These are phyloP conservation scores for Macadamia tetraphylla DNA, from an alignment of 164 flowering plant genomes.

Conservation along the genomic window DNA sequence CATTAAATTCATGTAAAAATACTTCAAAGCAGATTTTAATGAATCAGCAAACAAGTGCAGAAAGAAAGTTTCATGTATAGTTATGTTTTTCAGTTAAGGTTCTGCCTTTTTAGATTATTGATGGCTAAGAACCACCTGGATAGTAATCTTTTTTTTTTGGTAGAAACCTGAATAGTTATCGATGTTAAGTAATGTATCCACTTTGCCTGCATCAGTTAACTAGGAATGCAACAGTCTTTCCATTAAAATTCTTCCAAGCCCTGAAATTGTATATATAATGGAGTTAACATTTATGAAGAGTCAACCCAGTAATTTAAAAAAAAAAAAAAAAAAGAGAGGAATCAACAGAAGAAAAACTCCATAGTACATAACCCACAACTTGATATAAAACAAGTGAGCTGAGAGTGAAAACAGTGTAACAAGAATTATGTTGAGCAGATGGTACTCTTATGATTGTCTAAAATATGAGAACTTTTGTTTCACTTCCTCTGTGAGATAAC, in stretches of 20 bases:
- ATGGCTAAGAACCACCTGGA: too few species aligned
- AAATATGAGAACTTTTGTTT: too few species aligned
- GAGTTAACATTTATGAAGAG: not conserved
- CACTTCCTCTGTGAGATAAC: too few species aligned
- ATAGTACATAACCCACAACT: not conserved
- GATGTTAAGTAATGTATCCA: conserved; percentile 14
- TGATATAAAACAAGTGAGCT: not conserved
- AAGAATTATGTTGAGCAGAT: not conserved
- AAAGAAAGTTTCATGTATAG: too few species aligned
- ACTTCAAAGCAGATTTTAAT: too few species aligned
- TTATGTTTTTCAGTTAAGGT: too few species aligned
- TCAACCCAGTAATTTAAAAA: too few species aligned
- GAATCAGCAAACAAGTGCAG: too few species aligned
- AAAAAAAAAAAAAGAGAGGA: too few species aligned
- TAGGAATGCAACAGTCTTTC: conserved; percentile 68
- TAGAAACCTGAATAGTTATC: not conserved
- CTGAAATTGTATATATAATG: conserved; percentile 55
- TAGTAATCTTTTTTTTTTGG: not conserved
- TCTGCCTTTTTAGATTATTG: too few species aligned
- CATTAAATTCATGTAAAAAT: too few species aligned
- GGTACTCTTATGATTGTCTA: too few species aligned
- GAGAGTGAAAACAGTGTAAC: not conserved
- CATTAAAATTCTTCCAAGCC: conserved; percentile 70
- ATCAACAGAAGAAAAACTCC: not conserved
- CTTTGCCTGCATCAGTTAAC: conserved; percentile 88